Evolutionary conservation across 306 rosid genomes (phyloP), one percentile per base, ranked within the genome.

Genomic region (Pterocarpus macrocarpus): DNA sequence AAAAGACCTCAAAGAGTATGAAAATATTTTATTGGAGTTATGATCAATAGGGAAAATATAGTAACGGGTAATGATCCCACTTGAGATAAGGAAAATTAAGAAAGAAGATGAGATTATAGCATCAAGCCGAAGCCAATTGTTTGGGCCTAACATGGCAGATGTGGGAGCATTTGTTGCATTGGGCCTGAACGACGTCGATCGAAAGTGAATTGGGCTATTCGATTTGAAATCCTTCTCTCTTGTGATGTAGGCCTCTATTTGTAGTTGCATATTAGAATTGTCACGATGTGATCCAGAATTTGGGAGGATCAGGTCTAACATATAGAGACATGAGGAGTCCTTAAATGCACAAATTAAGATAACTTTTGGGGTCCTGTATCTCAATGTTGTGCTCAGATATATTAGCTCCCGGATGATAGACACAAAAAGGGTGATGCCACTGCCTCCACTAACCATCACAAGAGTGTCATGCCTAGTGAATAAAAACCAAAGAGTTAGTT

Each of bases 371-470:
- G 79, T 86, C 63, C 8, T 81, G 64, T 10, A 68, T 81, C 76
- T 82, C 43, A 50, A 34, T 12, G 73, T 22, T 45, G 80, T 62
- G 82, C 65, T 72, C 22, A 76, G 17, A 64, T 73, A 84, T 33
- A 91, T 57, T 4, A 93, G 77, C 63, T 91, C 94, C 61, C 85
- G 47, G 57, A 91, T 85, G 67, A 90, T 91, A 55, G 97, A 93
- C 45, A 91, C 81, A 77, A 90, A 93, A 0, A 93, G 97, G 45
- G 97, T 93, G 30, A 93, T 90, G 7, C 97, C 97, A 55, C 94
- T 91, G 79, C 97, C 97, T 88, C 94, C 94, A 71, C 92, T 83
- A 66, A 93, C 85, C 92, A 93, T 86, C 76, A 88, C 86, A 11
- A 91, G 85, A 0, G 82, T 79, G 56, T 87, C 91, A 80, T 89